Base-by-base conservation (phyloP, 805 yeast genomes). In the Candida anglica region DNA sequence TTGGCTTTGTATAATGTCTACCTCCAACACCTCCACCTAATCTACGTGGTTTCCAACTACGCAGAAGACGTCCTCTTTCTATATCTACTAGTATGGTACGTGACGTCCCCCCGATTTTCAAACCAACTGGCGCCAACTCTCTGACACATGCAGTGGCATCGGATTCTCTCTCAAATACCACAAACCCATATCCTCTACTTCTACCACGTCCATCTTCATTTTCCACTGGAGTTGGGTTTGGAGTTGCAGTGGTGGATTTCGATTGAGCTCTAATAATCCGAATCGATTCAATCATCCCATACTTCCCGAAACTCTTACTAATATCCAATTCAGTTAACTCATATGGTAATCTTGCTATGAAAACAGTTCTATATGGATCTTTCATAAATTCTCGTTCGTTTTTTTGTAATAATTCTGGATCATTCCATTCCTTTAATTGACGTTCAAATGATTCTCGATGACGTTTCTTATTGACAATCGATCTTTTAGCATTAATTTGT, bases 21-120 rank as follows among this genome's bases (percentile, higher is more conserved):
- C 96, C 96, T 3, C 97, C 97, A n/a, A 85, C 58, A 0, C 97
- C 97, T 3, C 97, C 97, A 1, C 96, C 96, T 2, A 91, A 63
- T 38, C 91, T 55, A 46, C 83, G 53, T 0, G 94, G 93, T 36
- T 69, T 71, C 83, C 89, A 85, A 43, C 70, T 73, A 36, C 81
- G 72, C 11, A 74, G 71, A 1, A 77, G 56, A 29, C 93, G 60
- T 2, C 87, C 84, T 38, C 91, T 56, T 50, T 83, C 93, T 30
- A 76, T 71, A 48, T 85, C 94, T 1, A 81, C 84, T n/a, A 82
- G 57, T 6, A 80, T 68, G 4, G 69, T 60, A 29, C 88, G 60
- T 6, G 71, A 75, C 15, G 73, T 65, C 73, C 78, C 43, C 7
- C 34, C 42, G n/a, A 63, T 39, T 19, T 48, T 56, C 11, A 66